phyloP scores from a whole-genome alignment of 148 eudicot genomes.

The Dysphania ambrosioides region DNA sequence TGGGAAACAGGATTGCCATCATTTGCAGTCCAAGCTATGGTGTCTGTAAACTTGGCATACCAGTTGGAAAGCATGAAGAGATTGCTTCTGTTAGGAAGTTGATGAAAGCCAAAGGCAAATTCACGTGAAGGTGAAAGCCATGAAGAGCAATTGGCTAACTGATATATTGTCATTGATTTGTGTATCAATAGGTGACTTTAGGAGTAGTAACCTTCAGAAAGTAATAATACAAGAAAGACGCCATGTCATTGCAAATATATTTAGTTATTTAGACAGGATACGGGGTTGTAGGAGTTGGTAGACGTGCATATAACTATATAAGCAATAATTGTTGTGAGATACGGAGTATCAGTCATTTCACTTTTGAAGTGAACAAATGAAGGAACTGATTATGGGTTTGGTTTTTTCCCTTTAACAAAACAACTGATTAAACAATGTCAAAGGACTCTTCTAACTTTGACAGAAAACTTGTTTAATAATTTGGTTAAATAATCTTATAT shows the following conservation, averaged over 20 bases:
- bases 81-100: no score
- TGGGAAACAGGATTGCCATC: no score
- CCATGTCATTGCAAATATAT: neutral
- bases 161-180: neutral
- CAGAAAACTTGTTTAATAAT: neutral
- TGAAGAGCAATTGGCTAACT: neutral
- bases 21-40: no score
- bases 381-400: no score
- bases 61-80: no score
- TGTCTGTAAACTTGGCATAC: no score
- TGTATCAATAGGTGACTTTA: neutral
- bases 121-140: neutral
- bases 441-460: constrained; percentile 21
- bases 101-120: neutral
- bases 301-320: neutral
- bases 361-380: neutral
- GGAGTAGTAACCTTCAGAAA: neutral
- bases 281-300: no score
- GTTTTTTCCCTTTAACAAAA: neutral
- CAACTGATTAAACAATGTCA: no score
- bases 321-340: neutral
- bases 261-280: no score
- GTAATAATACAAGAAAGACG: neutral
- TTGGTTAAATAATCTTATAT: no score
- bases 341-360: constrained; percentile 12